Conservation (phyloP, 1,284 basidiomycete species). For the Ustilago bromivora region DNA sequence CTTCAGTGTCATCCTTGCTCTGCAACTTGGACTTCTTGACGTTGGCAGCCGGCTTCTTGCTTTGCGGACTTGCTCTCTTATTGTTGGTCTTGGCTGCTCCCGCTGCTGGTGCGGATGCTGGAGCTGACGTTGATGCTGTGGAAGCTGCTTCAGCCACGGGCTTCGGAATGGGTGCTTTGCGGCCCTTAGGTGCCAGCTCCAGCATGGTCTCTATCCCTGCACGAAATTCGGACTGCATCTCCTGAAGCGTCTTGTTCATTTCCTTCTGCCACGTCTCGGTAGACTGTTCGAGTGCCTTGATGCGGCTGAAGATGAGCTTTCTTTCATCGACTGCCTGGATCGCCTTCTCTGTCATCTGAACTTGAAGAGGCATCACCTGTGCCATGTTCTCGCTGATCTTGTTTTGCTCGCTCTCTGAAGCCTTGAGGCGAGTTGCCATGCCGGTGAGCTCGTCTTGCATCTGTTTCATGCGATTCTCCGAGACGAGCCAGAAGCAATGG, state of each 20-base stretch:
- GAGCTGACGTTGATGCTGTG: not conserved
- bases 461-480: constrained; percentile 20
- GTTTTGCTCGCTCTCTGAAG: constrained; percentile 10
- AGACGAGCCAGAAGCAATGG: constrained; percentile 34
- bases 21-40: constrained; percentile 24
- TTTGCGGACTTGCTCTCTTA: constrained; percentile 18
- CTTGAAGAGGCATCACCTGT: constrained; percentile 24
- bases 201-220: constrained; percentile 12
- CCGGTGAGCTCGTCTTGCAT: constrained; percentile 24
- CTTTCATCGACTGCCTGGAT: constrained; percentile 22
- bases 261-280: constrained; percentile 10
- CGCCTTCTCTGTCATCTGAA: constrained; percentile 20
- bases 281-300: constrained; percentile 27
- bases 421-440: not conserved
- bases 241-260: constrained; percentile 18
- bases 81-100: not conserved
- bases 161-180: constrained; percentile 4
- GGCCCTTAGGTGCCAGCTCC: constrained; percentile 6
- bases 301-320: constrained; percentile 18
- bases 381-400: constrained; percentile 1
- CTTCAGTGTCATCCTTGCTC: not conserved
- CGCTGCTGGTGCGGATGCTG: not conserved
- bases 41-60: constrained; percentile 13
- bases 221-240: constrained; percentile 17
- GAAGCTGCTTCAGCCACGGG: not conserved